Conservation (phyloP, 2,329 filamentous ascomycete genomes). For the Sporothrix pseudoabietina region DNA sequence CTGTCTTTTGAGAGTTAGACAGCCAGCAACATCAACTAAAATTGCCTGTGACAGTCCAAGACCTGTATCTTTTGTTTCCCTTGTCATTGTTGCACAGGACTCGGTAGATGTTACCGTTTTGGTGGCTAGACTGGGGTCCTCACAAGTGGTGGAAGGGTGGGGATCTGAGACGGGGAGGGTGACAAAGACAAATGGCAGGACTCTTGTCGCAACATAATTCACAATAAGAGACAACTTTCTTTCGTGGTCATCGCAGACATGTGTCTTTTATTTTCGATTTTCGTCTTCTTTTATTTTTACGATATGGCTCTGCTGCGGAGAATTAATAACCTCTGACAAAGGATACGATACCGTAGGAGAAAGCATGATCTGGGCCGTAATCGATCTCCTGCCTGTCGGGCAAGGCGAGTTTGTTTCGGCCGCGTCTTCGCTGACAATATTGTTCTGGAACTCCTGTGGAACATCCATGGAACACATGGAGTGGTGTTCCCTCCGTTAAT, state of each 20-base stretch:
- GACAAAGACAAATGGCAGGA: neutral
- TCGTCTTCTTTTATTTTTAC: neutral
- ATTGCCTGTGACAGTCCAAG: conserved; percentile 11
- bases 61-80: neutral
- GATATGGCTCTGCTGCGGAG: neutral
- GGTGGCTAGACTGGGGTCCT: neutral
- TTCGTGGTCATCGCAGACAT: neutral
- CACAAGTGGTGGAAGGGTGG: neutral
- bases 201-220: neutral
- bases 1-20: neutral
- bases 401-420: neutral
- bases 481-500: too few relatives aligned
- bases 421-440: neutral
- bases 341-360: neutral
- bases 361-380: neutral
- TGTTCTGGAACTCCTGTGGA: neutral
- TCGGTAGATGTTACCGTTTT: conserved; percentile 26
- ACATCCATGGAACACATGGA: too few relatives aligned
- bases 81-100: conserved; percentile 14
- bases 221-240: conserved; percentile 1
- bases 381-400: neutral
- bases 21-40: neutral
- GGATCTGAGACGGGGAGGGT: neutral
- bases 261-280: neutral
- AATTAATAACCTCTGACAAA: neutral